phyloP scores from a whole-genome alignment of 2,329 filamentous ascomycete genomes.

The Penicillium hesseltinei region DNA sequence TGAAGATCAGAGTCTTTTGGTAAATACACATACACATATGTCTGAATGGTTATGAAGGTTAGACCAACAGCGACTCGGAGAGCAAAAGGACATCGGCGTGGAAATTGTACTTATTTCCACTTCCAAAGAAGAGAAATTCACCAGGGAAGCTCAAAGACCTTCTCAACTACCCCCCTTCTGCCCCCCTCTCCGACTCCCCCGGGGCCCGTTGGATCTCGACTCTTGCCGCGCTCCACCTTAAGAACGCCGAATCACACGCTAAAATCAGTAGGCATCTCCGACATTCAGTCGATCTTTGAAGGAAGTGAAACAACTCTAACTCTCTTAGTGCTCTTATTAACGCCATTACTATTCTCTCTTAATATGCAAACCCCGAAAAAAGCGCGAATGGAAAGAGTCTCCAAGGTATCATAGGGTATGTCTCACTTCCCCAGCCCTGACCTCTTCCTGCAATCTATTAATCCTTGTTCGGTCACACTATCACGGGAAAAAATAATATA shows the following conservation, averaged over 20 bases:
- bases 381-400: background rate
- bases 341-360: background rate
- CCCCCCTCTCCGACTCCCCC: background rate
- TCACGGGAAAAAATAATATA: background rate
- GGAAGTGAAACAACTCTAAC: constrained; percentile 4
- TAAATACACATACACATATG: background rate
- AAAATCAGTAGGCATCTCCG: constrained; percentile 15
- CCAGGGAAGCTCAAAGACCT: background rate
- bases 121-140: background rate
- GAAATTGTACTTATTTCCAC: background rate
- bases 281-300: constrained; percentile 12
- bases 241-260: constrained; percentile 21
- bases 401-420: background rate
- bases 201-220: constrained; percentile 10
- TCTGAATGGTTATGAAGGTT: background rate
- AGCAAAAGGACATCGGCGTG: background rate
- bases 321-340: constrained; percentile 1
- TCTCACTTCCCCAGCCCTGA: constrained; percentile 2
- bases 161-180: background rate
- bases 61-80: background rate
- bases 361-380: background rate
- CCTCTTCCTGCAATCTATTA: constrained; percentile 6
- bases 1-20: background rate
- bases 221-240: constrained; percentile 18
- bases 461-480: constrained; percentile 5